These are phyloP conservation scores for Kodamaea hsintzibuensis DNA, from an alignment of 805 yeast genomes.

Conservation along the genomic window DNA sequence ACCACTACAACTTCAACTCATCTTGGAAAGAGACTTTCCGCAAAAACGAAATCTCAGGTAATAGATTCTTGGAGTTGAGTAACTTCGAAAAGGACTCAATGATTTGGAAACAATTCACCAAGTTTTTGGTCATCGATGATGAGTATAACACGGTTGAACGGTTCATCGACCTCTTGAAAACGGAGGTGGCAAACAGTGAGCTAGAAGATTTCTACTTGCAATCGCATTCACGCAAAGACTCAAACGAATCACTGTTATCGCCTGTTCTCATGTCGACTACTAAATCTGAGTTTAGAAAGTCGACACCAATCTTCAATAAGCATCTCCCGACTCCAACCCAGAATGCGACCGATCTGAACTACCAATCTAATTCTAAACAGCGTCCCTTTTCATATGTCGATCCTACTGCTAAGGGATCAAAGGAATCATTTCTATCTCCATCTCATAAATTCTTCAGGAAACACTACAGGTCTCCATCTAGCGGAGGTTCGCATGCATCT, in stretches of 20 bases:
- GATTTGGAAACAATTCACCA: constrained; percentile 48
- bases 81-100: constrained; percentile 56
- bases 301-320: constrained; percentile 31
- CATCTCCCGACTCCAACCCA: constrained; percentile 19
- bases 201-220: constrained; percentile 11
- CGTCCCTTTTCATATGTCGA: constrained; percentile 43
- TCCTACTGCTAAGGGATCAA: constrained; percentile 23
- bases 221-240: constrained; percentile 18
- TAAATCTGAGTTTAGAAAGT: constrained; percentile 34
- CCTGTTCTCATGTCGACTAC: constrained; percentile 9
- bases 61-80: constrained; percentile 62
- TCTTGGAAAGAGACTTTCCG: constrained; percentile 72
- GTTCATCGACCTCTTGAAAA: constrained; percentile 50
- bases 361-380: constrained; percentile 19
- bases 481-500: constrained; percentile 9
- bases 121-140: constrained; percentile 38
- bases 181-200: constrained; percentile 13
- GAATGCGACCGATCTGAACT: constrained; percentile 13
- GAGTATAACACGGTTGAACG: constrained; percentile 56
- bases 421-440: constrained; percentile 19
- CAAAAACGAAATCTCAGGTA: constrained; percentile 58
- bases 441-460: constrained; percentile 55
- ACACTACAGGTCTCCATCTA: constrained; percentile 61
- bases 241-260: constrained; percentile 19
- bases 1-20: constrained; percentile 63